A percentile compares a stretch with the other conserved stretches of the same genome.
phyloP scores from a whole-genome alignment of 148 eudicot species.

The Nyssa sinensis region DNA sequence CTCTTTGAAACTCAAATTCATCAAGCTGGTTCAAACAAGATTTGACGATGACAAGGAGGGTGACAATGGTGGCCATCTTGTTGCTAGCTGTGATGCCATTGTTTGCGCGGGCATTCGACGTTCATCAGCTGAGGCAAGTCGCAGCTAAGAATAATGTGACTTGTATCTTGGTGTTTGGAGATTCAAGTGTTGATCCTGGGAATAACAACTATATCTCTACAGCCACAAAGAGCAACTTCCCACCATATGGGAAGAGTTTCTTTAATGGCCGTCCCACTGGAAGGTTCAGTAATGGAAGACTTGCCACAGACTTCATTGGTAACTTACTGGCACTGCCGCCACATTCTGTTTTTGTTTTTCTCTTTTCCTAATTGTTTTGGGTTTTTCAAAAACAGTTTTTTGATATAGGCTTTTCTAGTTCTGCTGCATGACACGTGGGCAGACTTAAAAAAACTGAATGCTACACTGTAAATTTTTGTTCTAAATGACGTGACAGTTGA shows the following conservation, averaged over 20 bases:
- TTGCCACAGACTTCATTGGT: slow-evolving; percentile 58
- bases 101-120: slow-evolving; percentile 11
- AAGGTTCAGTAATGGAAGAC: slow-evolving; percentile 49
- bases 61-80: neutral
- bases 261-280: slow-evolving; percentile 35
- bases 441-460: too few relatives aligned
- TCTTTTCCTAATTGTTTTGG: neutral
- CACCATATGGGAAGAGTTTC: slow-evolving; percentile 52
- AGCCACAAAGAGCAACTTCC: slow-evolving; percentile 32
- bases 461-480: too few relatives aligned
- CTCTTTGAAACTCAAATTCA: neutral
- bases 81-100: neutral
- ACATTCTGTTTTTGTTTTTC: neutral
- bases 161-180: slow-evolving; percentile 64
- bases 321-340: neutral
- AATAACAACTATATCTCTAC: slow-evolving; percentile 36
- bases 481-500: too few relatives aligned
- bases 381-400: neutral
- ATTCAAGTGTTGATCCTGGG: slow-evolving; percentile 80
- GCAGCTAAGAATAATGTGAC: slow-evolving; percentile 31
- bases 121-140: slow-evolving; percentile 16
- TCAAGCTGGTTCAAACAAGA: neutral
- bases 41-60: neutral
- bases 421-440: too few relatives aligned
- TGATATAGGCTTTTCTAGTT: too few relatives aligned